Evolutionary conservation across 1,284 basidiomycete genomes (phyloP).

Genomic region (Termitomyces sp.): DNA sequence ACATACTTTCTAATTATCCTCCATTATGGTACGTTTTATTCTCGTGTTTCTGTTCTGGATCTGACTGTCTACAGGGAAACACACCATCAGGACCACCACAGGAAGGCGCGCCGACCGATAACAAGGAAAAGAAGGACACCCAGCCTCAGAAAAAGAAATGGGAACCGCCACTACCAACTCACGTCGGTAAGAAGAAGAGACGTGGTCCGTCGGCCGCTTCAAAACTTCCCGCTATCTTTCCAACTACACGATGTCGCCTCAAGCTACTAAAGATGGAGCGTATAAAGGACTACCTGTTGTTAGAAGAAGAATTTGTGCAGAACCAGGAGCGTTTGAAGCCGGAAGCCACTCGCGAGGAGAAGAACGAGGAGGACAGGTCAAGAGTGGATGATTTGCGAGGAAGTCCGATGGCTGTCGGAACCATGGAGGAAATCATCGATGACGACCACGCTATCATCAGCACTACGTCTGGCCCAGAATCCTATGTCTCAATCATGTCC

Average conservation of each 20-base stretch:
- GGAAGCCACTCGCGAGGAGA: slow-evolving; percentile 77
- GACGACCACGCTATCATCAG: slow-evolving; percentile 99
- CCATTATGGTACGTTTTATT: slow-evolving; percentile 25
- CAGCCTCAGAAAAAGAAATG: slow-evolving; percentile 89
- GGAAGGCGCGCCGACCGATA: slow-evolving; percentile 49
- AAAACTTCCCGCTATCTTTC: slow-evolving; percentile 91
- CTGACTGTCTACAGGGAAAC: slow-evolving; percentile 57
- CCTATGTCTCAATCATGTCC: slow-evolving; percentile 97
- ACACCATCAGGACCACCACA: slow-evolving; percentile 46
- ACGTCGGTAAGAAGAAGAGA: slow-evolving; percentile 93
- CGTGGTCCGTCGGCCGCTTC: slow-evolving; percentile 88
- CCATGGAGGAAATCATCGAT: slow-evolving; percentile 98
- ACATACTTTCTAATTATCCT: slow-evolving; percentile 9
- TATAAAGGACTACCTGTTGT: slow-evolving; percentile 95
- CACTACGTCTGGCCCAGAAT: slow-evolving; percentile 92
- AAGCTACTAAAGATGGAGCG: slow-evolving; percentile 96
- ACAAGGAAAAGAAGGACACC: slow-evolving; percentile 61
- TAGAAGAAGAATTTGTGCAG: slow-evolving; percentile 97
- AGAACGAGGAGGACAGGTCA: slow-evolving; percentile 92
- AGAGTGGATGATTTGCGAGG: slow-evolving; percentile 95
- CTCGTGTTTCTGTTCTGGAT: not conserved
- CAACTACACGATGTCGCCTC: slow-evolving; percentile 92
- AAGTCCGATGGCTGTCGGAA: slow-evolving; percentile 95
- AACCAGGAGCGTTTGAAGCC: slow-evolving; percentile 92
- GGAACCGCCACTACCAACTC: slow-evolving; percentile 97